phyloP scores from a whole-genome alignment of 768 basidiomycete species.

The Podaxis mareebaensis region DNA sequence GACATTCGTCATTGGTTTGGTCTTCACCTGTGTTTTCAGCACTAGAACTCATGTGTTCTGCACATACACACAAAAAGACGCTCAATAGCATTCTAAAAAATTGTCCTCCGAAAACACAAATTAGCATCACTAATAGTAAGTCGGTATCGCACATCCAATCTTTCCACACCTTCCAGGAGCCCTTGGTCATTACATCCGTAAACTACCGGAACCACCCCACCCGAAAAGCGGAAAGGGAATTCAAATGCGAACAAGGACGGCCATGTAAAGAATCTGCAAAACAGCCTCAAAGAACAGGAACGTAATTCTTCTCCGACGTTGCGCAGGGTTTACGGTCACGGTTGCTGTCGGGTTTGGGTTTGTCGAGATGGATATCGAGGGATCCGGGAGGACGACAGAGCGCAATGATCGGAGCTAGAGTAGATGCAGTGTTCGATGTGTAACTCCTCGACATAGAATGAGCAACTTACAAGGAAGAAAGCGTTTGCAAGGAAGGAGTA shows the following conservation, averaged over 20 bases:
- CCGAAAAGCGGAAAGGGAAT: no score
- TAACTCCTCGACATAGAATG: not conserved
- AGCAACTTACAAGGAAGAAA: slow-evolving; percentile 80
- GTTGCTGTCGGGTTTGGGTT: slow-evolving; percentile 44
- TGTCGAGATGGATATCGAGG: slow-evolving; percentile 39
- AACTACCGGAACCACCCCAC: no score
- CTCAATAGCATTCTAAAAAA: no score
- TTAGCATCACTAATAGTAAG: not conserved
- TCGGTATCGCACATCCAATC: not conserved
- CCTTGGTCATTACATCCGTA: no score
- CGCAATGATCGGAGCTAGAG: slow-evolving; percentile 89
- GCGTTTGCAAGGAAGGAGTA: slow-evolving; percentile 90
- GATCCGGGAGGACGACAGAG: slow-evolving; percentile 87
- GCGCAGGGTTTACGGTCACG: slow-evolving; percentile 71
- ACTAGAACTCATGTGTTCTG: no score
- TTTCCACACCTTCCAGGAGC: no score
- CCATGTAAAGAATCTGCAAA: slow-evolving; percentile 85
- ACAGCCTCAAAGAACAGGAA: slow-evolving; percentile 89
- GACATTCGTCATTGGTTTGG: no score
- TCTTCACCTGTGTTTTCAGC: no score
- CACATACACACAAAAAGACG: no score
- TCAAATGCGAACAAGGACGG: slow-evolving; percentile 63
- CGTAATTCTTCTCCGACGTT: slow-evolving; percentile 81
- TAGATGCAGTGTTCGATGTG: not conserved
- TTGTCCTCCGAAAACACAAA: not conserved